These are phyloP conservation scores for Sporisorium iseilematis-ciliati DNA, from an alignment of 1,284 basidiomycete species.

Conservation along the genomic window DNA sequence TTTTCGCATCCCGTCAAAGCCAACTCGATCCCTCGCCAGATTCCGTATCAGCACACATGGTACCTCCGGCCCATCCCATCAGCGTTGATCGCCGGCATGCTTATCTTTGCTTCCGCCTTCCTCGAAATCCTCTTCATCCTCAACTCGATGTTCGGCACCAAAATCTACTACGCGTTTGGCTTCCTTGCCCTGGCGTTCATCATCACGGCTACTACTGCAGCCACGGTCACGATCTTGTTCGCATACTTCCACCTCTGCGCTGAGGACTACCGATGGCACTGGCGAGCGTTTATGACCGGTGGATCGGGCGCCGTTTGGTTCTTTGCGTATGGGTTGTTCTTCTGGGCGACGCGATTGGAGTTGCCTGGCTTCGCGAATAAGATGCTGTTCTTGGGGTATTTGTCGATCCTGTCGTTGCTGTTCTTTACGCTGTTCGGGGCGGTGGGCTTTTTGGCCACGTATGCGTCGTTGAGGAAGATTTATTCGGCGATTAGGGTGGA, in stretches of 20 bases:
- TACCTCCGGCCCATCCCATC: conserved; percentile 75
- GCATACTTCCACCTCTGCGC: conserved; percentile 88
- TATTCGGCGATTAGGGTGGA: conserved; percentile 65
- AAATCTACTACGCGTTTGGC: conserved; percentile 76
- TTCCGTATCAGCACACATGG: conserved; percentile 69
- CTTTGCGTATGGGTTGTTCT: conserved; percentile 82
- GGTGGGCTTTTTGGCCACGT: conserved; percentile 59
- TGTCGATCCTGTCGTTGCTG: conserved; percentile 83
- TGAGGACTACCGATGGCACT: conserved; percentile 98
- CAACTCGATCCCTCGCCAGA: conserved; percentile 82
- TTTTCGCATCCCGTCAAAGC: conserved; percentile 86
- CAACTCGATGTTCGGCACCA: conserved; percentile 91
- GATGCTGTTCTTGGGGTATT: conserved; percentile 90
- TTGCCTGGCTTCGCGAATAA: conserved; percentile 86
- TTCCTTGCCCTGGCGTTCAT: conserved; percentile 90
- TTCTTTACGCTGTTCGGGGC: conserved; percentile 87
- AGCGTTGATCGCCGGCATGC: conserved; percentile 85
- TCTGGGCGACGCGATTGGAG: conserved; percentile 87
- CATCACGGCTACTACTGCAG: conserved; percentile 78
- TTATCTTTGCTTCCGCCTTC: conserved; percentile 96
- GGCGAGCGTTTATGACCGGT: conserved; percentile 93
- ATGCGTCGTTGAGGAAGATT: conserved; percentile 53
- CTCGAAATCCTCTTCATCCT: conserved; percentile 95
- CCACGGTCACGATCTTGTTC: conserved; percentile 63
- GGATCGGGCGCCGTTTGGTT: conserved; percentile 95